phyloP scores from a whole-genome alignment of 495 filamentous ascomycete species.

The Xylaria palmicola region DNA sequence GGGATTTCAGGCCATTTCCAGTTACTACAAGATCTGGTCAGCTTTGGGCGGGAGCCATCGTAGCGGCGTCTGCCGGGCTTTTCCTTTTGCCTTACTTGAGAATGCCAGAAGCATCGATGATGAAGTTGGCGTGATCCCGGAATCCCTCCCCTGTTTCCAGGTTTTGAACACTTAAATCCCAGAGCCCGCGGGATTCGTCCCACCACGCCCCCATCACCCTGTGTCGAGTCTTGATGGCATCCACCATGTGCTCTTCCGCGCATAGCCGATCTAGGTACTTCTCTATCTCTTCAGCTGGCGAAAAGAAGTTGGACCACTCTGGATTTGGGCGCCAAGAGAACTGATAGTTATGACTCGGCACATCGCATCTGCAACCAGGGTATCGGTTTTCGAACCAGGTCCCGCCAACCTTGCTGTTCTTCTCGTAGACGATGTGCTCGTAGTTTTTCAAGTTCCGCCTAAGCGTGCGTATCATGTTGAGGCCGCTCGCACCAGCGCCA shows the following conservation, averaged over 20 bases:
- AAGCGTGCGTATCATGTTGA: slow-evolving; percentile 48
- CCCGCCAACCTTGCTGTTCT: slow-evolving; percentile 66
- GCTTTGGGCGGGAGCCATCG: neutral
- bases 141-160: slow-evolving; percentile 43
- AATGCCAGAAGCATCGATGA: slow-evolving; percentile 59
- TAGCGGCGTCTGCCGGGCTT: neutral
- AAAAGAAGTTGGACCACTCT: slow-evolving; percentile 61
- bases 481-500: slow-evolving; percentile 49
- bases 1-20: slow-evolving; percentile 62
- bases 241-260: slow-evolving; percentile 55
- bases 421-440: slow-evolving; percentile 71
- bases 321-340: slow-evolving; percentile 56
- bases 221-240: slow-evolving; percentile 46
- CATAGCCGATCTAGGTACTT: slow-evolving; percentile 56
- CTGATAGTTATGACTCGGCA: slow-evolving; percentile 56
- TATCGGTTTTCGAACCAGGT: slow-evolving; percentile 63
- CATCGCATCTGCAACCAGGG: slow-evolving; percentile 54
- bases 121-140: slow-evolving; percentile 51
- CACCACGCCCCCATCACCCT: slow-evolving; percentile 40
- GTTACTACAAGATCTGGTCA: slow-evolving; percentile 45
- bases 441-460: slow-evolving; percentile 42
- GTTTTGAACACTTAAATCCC: slow-evolving; percentile 52
- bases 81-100: slow-evolving; percentile 48
- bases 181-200: slow-evolving; percentile 44
- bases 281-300: slow-evolving; percentile 56